These are phyloP conservation scores for Tricholoma sp. DNA, from an alignment of 768 basidiomycete species.

Conservation along the genomic window DNA sequence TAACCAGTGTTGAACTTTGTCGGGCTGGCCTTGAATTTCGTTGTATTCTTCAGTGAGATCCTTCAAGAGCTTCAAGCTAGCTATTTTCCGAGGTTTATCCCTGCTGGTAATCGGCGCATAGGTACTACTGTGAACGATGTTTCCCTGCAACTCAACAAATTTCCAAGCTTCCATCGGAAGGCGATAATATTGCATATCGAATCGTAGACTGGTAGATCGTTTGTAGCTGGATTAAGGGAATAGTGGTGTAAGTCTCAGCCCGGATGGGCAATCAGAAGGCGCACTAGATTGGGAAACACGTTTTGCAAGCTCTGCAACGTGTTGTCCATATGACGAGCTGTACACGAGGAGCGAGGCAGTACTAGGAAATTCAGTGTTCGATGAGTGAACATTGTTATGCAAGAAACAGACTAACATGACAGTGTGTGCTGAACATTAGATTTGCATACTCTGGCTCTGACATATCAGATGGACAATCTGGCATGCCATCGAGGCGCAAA, in stretches of 20 bases:
- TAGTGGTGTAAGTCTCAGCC: not conserved
- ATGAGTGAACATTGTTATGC: not conserved
- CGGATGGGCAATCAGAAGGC: not conserved
- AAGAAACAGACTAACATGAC: not conserved
- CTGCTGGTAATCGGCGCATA: slow-evolving; percentile 18
- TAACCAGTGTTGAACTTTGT: slow-evolving; percentile 23
- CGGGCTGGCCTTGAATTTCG: slow-evolving; percentile 14
- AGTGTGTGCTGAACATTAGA: slow-evolving; percentile 4
- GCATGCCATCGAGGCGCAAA: not conserved
- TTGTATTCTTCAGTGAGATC: slow-evolving; percentile 22
- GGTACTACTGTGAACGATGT: slow-evolving; percentile 14
- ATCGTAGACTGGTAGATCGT: slow-evolving; percentile 9
- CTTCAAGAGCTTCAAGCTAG: slow-evolving; percentile 12
- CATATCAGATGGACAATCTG: slow-evolving; percentile 1
- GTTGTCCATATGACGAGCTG: slow-evolving; percentile 16
- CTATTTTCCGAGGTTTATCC: slow-evolving; percentile 14
- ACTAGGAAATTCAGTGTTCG: slow-evolving; percentile 5
- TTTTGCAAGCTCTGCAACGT: slow-evolving; percentile 16
- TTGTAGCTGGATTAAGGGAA: slow-evolving; percentile 12
- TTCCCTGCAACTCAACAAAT: slow-evolving; percentile 14
- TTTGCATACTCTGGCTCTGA: slow-evolving; percentile 2
- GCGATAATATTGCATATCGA: slow-evolving; percentile 1
- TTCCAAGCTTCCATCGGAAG: slow-evolving; percentile 14
- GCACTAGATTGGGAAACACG: slow-evolving; percentile 17
- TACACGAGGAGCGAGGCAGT: slow-evolving; percentile 14